Conservation (phyloP, 2,329 filamentous ascomycete genomes). For the Fusarium udum region DNA sequence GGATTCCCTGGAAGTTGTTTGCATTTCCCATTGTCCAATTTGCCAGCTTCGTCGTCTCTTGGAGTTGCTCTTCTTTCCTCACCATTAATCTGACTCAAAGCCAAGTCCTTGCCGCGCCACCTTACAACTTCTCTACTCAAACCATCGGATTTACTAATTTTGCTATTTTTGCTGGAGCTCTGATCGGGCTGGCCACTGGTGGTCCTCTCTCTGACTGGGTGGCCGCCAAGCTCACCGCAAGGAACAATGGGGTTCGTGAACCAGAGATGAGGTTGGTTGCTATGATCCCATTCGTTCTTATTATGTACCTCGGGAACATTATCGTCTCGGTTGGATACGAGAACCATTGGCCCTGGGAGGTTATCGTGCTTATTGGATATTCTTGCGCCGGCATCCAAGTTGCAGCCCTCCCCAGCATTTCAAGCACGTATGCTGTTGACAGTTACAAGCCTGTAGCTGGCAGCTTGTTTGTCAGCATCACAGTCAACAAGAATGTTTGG, state of each 20-base stretch:
- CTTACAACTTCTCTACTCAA: neutral
- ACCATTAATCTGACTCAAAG: neutral
- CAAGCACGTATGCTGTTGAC: neutral
- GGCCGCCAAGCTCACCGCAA: neutral
- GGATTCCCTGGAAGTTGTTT: neutral
- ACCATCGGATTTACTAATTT: neutral
- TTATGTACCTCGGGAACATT: neutral
- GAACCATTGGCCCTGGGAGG: neutral
- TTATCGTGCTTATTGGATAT: neutral
- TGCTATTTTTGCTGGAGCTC: neutral
- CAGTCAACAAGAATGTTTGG: neutral
- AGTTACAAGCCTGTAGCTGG: neutral
- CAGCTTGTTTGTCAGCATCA: neutral
- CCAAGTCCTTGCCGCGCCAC: neutral
- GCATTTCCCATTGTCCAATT: neutral
- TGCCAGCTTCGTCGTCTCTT: neutral
- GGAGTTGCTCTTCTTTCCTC: neutral
- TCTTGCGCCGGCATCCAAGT: neutral
- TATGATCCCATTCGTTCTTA: neutral
- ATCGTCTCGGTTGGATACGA: neutral
- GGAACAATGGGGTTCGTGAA: neutral
- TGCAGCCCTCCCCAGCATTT: neutral
- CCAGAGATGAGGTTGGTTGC: slow-evolving; percentile 1
- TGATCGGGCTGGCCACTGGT: neutral
- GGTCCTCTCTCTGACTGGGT: neutral